phyloP scores from a whole-genome alignment of 352 stramenopile species.

The Globisporangium okanoganense region DNA sequence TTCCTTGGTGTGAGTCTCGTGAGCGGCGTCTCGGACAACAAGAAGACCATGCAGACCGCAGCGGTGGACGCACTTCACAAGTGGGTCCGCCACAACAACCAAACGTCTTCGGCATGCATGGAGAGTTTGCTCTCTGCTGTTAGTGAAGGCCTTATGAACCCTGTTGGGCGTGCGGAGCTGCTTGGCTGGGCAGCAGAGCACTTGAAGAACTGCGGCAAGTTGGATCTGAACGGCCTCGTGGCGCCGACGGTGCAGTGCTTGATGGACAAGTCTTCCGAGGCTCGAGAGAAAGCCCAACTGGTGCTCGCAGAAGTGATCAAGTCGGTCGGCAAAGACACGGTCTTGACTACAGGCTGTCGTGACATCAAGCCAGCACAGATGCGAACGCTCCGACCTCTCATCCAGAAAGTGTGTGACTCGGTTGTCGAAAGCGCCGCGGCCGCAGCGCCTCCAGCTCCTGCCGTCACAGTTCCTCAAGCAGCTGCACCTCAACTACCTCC shows the following conservation, averaged over 20 bases:
- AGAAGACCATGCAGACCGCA: slow-evolving; percentile 84
- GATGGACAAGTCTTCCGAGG: slow-evolving; percentile 81
- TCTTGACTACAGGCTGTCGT: slow-evolving; percentile 64
- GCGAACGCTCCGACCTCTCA: slow-evolving; percentile 79
- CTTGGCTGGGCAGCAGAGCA: slow-evolving; percentile 74
- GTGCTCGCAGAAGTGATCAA: slow-evolving; percentile 81
- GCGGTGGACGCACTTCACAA: slow-evolving; percentile 76
- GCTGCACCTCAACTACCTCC: slow-evolving; percentile 8
- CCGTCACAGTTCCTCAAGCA: not conserved
- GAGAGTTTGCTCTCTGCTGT: slow-evolving; percentile 69
- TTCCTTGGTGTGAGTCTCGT: slow-evolving; percentile 65
- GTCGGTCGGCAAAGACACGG: slow-evolving; percentile 70
- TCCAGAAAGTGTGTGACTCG: slow-evolving; percentile 65
- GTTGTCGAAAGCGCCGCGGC: slow-evolving; percentile 25
- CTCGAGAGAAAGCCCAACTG: slow-evolving; percentile 75
- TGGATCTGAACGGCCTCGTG: slow-evolving; percentile 68
- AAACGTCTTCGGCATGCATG: slow-evolving; percentile 57
- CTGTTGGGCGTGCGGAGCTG: slow-evolving; percentile 73
- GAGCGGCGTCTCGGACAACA: slow-evolving; percentile 79
- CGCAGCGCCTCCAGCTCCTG: slow-evolving; percentile 11
- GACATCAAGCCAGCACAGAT: slow-evolving; percentile 87
- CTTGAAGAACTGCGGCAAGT: slow-evolving; percentile 50
- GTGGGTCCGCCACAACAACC: slow-evolving; percentile 77
- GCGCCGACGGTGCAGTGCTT: slow-evolving; percentile 74
- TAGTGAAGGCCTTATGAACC: slow-evolving; percentile 69